Conservation (phyloP, 257 asterid genomes). For the Solanum chmielewskii region DNA sequence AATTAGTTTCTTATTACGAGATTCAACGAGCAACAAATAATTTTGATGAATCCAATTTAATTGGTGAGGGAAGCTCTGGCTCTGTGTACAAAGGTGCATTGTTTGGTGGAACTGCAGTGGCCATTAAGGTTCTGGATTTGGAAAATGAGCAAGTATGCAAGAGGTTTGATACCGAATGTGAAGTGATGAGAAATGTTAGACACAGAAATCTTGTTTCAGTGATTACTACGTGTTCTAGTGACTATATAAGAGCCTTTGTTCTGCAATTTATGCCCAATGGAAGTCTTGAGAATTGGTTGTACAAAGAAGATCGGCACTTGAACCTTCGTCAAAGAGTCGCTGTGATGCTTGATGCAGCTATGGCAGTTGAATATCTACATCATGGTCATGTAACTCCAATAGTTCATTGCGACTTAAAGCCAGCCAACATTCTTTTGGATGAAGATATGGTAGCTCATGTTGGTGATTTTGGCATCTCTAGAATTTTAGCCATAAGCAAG, state of each 20-base stretch:
- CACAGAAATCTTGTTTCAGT: not conserved
- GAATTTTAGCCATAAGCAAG: too few species aligned
- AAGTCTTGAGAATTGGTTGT: not conserved
- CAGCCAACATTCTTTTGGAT: too few species aligned
- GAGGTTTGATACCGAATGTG: not conserved
- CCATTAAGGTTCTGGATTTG: not conserved
- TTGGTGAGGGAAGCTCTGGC: too few species aligned
- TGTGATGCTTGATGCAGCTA: not conserved
- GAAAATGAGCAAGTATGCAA: not conserved
- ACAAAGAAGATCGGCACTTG: not conserved
- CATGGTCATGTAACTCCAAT: not conserved
- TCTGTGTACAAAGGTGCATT: too few species aligned
- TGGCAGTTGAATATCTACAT: not conserved
- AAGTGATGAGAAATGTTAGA: not conserved
- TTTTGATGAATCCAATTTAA: too few species aligned
- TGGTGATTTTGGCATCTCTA: too few species aligned
- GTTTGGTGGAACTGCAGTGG: not conserved
- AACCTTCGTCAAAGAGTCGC: not conserved
- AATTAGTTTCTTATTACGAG: not conserved
- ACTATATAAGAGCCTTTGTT: not conserved
- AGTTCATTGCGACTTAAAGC: too few species aligned
- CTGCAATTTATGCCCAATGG: not conserved
- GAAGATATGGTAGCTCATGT: too few species aligned
- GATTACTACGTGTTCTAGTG: not conserved
- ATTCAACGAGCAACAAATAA: not conserved